These are phyloP conservation scores for Pestalotiopsis sp. DNA, from an alignment of 2,329 filamentous ascomycete species.

Conservation along the genomic window DNA sequence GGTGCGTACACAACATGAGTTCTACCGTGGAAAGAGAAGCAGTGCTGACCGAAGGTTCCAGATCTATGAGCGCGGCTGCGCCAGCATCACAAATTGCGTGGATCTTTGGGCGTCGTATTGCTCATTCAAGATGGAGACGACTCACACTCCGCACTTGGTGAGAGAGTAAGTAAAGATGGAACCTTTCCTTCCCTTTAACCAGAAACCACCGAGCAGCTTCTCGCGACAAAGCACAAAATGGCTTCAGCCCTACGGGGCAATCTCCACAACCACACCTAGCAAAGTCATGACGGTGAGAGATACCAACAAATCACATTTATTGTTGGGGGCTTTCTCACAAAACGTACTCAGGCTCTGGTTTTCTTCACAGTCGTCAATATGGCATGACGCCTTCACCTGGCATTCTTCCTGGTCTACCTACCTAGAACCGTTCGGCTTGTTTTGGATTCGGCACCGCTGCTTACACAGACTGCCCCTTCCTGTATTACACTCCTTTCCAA, in stretches of 20 bases:
- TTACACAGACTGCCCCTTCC: conserved; percentile 56
- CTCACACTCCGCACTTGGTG: conserved; percentile 90
- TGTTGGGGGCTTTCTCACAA: conserved; percentile 66
- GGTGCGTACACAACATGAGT: conserved; percentile 49
- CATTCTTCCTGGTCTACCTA: conserved; percentile 35
- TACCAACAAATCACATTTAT: conserved; percentile 60
- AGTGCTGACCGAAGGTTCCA: conserved; percentile 35
- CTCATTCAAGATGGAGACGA: conserved; percentile 96
- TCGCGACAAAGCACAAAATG: conserved; percentile 24
- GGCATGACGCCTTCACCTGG: conserved; percentile 44
- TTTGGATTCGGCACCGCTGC: conserved; percentile 53
- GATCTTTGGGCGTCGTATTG: conserved; percentile 98
- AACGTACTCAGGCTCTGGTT: conserved; percentile 63
- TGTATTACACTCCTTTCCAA: conserved; percentile 62
- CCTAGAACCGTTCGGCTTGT: conserved; percentile 32
- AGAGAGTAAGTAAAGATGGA: conserved; percentile 94
- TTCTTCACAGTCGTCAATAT: conserved; percentile 39
- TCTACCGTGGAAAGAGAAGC: background rate
- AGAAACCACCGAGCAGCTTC: conserved; percentile 44
- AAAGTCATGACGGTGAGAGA: conserved; percentile 68
- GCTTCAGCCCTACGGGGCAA: conserved; percentile 30
- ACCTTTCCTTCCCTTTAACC: conserved; percentile 69
- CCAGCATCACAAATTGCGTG: conserved; percentile 89
- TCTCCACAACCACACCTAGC: conserved; percentile 38
- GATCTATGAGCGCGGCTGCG: conserved; percentile 95